These are phyloP conservation scores for Aspergillus vadensis DNA, from an alignment of 2,329 filamentous ascomycete species.

Conservation along the genomic window DNA sequence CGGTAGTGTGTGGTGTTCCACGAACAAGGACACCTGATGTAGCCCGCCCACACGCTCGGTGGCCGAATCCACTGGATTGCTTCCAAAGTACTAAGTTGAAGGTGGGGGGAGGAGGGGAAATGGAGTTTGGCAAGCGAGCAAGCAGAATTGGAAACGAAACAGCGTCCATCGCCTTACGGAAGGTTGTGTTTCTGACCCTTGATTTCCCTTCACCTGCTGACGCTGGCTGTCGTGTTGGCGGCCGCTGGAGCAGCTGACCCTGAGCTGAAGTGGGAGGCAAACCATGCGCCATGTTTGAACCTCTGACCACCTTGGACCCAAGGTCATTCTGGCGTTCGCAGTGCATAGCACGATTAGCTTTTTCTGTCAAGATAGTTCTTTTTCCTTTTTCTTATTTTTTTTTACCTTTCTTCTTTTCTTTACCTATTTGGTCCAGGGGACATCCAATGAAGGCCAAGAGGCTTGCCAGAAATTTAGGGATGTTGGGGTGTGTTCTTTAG, in stretches of 20 bases:
- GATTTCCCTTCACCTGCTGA: conserved; percentile 5
- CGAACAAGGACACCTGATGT: background rate
- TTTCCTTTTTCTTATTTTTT: too few species aligned
- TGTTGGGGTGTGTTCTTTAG: background rate
- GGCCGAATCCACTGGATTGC: too few species aligned
- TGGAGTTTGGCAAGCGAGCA: background rate
- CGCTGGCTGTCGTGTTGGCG: conserved; percentile 1
- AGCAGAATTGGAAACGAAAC: background rate
- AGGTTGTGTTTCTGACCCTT: background rate
- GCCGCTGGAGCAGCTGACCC: conserved; percentile 4
- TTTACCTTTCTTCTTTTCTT: background rate
- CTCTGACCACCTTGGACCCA: background rate
- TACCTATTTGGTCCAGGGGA: background rate
- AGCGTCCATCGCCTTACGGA: background rate
- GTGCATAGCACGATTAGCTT: background rate
- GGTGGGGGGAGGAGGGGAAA: background rate
- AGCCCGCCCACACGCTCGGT: too few species aligned
- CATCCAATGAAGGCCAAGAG: background rate
- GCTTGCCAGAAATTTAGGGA: conserved; percentile 1
- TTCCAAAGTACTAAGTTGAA: background rate
- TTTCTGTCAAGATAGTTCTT: background rate
- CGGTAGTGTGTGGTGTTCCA: background rate
- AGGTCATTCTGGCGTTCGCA: background rate
- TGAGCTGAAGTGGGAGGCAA: background rate
- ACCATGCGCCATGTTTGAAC: background rate